Evolutionary conservation across 805 yeast genomes (phyloP).

Genomic region (Saccharomycopsis fermentans): DNA sequence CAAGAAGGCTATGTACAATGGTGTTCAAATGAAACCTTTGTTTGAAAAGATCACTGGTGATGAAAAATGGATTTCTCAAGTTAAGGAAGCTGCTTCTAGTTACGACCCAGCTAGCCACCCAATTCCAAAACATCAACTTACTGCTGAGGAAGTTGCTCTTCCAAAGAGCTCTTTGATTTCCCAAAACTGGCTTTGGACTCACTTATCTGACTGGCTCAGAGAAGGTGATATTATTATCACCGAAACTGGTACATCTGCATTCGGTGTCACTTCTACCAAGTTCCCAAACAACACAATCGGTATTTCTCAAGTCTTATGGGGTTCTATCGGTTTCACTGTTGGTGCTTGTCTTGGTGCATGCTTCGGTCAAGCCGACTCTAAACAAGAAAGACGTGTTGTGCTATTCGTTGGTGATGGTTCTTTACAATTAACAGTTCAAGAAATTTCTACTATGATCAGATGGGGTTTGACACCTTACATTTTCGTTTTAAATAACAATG

Average conservation of each 20-base stretch:
- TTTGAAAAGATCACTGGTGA: conserved; percentile 19
- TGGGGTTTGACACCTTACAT: conserved; percentile 48
- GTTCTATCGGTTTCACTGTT: conserved; percentile 55
- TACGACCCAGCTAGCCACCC: conserved; percentile 9
- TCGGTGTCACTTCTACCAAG: conserved; percentile 46
- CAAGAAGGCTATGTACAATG: conserved; percentile 41
- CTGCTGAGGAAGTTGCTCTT: conserved; percentile 2
- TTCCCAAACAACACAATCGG: conserved; percentile 44
- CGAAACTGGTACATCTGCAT: conserved; percentile 59
- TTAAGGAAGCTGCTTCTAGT: neutral
- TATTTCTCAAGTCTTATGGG: conserved; percentile 55
- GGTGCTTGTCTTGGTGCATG: conserved; percentile 58
- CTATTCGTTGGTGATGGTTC: conserved; percentile 63
- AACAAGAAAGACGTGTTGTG: conserved; percentile 39
- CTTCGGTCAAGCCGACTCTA: conserved; percentile 43
- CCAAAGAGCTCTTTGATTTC: conserved; percentile 1
- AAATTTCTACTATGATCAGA: conserved; percentile 47
- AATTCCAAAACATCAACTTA: conserved; percentile 5
- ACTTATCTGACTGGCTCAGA: conserved; percentile 40
- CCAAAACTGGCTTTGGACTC: conserved; percentile 42
- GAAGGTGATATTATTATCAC: conserved; percentile 50
- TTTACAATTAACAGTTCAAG: conserved; percentile 57
- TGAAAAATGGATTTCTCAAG: neutral
- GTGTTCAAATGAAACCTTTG: conserved; percentile 41
- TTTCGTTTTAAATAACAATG: conserved; percentile 52